These are phyloP conservation scores for Arthrobotrys pseudoclavata DNA, from an alignment of 2,329 filamentous ascomycete genomes.

Conservation along the genomic window DNA sequence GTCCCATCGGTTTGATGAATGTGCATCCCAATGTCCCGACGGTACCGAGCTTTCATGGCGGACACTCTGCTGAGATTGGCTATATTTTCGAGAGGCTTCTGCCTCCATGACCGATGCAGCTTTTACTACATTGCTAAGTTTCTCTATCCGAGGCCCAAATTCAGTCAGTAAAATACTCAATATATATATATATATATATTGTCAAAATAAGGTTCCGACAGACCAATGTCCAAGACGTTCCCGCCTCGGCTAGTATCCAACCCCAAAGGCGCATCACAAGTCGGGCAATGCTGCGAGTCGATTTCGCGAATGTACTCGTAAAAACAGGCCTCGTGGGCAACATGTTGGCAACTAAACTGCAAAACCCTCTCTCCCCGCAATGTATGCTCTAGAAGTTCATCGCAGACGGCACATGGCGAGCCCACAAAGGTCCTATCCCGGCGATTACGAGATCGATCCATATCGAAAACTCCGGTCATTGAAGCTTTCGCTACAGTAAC, in stretches of 20 bases:
- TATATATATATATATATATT: constrained; percentile 41
- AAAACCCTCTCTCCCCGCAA: constrained; percentile 92
- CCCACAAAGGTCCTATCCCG: constrained; percentile 96
- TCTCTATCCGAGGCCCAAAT: constrained; percentile 74
- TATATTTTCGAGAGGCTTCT: constrained; percentile 52
- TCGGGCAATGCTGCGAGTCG: constrained; percentile 92
- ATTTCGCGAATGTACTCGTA: constrained; percentile 98
- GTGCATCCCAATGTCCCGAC: constrained; percentile 48
- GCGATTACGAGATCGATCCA: constrained; percentile 82
- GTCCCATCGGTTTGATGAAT: constrained; percentile 50
- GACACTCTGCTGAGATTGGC: constrained; percentile 51
- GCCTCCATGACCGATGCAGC: constrained; percentile 74
- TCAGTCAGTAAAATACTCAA: constrained; percentile 52
- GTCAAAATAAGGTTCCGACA: constrained; percentile 65
- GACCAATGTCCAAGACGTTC: constrained; percentile 92
- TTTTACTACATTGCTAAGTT: constrained; percentile 92
- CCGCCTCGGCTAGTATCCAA: constrained; percentile 92
- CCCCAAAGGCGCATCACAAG: constrained; percentile 90
- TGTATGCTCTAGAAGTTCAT: constrained; percentile 95
- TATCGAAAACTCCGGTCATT: constrained; percentile 77
- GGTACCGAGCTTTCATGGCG: constrained; percentile 47
- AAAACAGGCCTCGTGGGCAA: constrained; percentile 97
- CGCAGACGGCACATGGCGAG: constrained; percentile 93
- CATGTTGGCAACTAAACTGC: constrained; percentile 96
- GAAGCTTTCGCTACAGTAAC: constrained; percentile 1